Evolutionary conservation across 495 filamentous ascomycete genomes (phyloP).

Genomic region (Penicillium psychrofluorescens): DNA sequence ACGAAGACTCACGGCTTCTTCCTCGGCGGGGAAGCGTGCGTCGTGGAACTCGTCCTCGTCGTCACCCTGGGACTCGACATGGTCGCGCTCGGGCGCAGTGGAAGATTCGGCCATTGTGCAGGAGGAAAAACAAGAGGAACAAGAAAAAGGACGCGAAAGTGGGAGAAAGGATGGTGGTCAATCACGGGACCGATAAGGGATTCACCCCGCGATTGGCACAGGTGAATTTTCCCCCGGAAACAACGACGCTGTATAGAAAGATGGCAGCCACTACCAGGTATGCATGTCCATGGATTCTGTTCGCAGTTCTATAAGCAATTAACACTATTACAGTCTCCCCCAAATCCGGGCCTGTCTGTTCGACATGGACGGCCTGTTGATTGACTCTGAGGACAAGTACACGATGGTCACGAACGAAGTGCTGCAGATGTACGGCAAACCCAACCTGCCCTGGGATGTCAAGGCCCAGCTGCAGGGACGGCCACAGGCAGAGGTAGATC

Average conservation of each 20-base stretch:
- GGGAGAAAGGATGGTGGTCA: too few species aligned
- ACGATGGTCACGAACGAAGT: slow-evolving; percentile 75
- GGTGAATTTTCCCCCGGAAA: too few species aligned
- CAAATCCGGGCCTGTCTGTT: slow-evolving; percentile 90
- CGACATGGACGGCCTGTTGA: slow-evolving; percentile 95
- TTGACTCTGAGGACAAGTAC: slow-evolving; percentile 92
- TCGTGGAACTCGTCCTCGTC: slow-evolving; percentile 42
- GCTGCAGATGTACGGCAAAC: slow-evolving; percentile 63
- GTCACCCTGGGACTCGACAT: slow-evolving; percentile 25
- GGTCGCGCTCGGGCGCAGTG: slow-evolving; percentile 7
- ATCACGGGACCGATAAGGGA: too few species aligned
- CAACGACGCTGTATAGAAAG: too few species aligned
- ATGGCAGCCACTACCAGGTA: slow-evolving; percentile 14
- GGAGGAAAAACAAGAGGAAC: too few species aligned
- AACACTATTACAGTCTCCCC: slow-evolving; percentile 47
- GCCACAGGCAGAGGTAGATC: slow-evolving; percentile 58
- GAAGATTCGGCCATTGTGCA: not conserved
- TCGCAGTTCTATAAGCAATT: not conserved
- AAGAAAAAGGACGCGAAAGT: too few species aligned
- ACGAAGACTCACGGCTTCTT: slow-evolving; percentile 57
- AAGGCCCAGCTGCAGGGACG: slow-evolving; percentile 96
- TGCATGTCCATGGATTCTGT: not conserved
- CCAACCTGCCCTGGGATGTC: slow-evolving; percentile 78
- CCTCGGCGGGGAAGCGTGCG: slow-evolving; percentile 59
- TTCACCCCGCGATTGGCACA: too few species aligned